Base-by-base conservation (phyloP, 148 eudicot species). In the Salicornia ramosissima region DNA sequence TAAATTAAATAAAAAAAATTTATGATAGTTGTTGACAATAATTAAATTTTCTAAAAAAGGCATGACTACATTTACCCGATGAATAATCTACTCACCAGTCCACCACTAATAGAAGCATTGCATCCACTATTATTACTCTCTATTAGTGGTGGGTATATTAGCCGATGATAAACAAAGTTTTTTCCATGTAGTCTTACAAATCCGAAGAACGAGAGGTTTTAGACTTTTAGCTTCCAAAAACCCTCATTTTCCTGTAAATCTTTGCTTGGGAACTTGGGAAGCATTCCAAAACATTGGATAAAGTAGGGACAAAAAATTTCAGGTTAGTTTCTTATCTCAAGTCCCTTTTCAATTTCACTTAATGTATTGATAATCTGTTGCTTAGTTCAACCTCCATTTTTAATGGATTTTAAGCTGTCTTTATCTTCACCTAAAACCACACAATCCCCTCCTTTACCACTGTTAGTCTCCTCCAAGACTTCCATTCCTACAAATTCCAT, bases 351-450 rank as follows among this genome's bases (percentile, higher is more conserved):
- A 59, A 50, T 66, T 65, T 33, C 31, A 1, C 16, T 29, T 30
- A 13, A n/a, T 40, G 21, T 9, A 3, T 62, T 40, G 19, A 40
- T 51, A 52, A 16, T 61, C 60, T 46, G 7, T 61, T 77, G 42
- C 25, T 60, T 66, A 6, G 39, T 67, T 66, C 34, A 22, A 9
- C 30, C 40, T 22, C 51, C 52, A 63, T 31, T 77, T 45, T 14
- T 52, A 22, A 91, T 91, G 97, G 97, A 88, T 33, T 65, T 84
- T 54, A 88, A 79, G 26, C 28, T 86, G 30, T 80, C 79, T 26
- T 16, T 75, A 29, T 78, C 77, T 46, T 77, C 83, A 25, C 80
- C 78, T 16, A 85, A 73, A 69, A 54, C 79, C 25, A 69, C 81
- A 46, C 85, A 81, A 53, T 78, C 83, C n/a, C 54, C 79, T 45